phyloP scores from a whole-genome alignment of 2,329 filamentous ascomycete species.

The Blastomyces silverae region DNA sequence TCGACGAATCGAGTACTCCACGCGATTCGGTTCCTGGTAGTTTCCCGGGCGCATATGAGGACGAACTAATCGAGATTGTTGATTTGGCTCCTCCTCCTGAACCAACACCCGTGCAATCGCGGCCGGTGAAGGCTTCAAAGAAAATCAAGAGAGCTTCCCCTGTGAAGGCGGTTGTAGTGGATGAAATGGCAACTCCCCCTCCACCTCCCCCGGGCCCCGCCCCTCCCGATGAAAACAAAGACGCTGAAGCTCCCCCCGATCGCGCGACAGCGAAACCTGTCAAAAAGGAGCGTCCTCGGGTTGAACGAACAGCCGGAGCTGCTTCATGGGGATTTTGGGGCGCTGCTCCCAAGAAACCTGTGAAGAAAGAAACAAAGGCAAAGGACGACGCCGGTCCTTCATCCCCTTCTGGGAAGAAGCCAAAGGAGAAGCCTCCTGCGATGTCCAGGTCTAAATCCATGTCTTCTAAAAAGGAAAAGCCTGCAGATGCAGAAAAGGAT shows the following conservation, averaged over 20 bases:
- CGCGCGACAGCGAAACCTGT: conserved; percentile 42
- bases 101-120: conserved; percentile 30
- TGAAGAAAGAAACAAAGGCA: conserved; percentile 45
- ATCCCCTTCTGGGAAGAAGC: conserved; percentile 27
- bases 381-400: conserved; percentile 29
- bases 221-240: conserved; percentile 21
- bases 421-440: conserved; percentile 41
- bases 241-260: conserved; percentile 23
- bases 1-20: conserved; percentile 28
- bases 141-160: conserved; percentile 34
- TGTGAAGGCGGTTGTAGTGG: conserved; percentile 29
- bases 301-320: conserved; percentile 61
- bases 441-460: conserved; percentile 53
- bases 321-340: conserved; percentile 72
- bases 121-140: conserved; percentile 25
- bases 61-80: conserved; percentile 39
- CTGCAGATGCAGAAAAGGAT: conserved; percentile 51
- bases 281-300: conserved; percentile 70
- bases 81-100: conserved; percentile 42
- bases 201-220: conserved; percentile 28
- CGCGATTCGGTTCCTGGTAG: conserved; percentile 47
- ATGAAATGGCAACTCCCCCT: conserved; percentile 47
- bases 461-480: conserved; percentile 51
- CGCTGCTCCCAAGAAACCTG: conserved; percentile 45
- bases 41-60: conserved; percentile 48